These are phyloP conservation scores for Leccinum uliginosum DNA, from an alignment of 768 basidiomycete genomes.

Conservation along the genomic window DNA sequence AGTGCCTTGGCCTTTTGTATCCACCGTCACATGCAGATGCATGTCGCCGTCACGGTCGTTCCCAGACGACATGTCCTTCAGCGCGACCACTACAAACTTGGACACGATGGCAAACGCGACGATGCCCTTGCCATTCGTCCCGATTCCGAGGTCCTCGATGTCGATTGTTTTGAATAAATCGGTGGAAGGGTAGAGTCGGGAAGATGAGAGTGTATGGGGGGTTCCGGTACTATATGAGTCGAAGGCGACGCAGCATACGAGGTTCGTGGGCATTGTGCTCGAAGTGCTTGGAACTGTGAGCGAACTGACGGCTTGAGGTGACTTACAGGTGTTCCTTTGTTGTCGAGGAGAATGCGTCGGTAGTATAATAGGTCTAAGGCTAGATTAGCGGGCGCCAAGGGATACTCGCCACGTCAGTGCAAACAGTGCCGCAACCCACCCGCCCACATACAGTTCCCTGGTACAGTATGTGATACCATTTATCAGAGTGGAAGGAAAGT, in stretches of 20 bases:
- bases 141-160: slow-evolving; percentile 85
- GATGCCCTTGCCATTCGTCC: slow-evolving; percentile 83
- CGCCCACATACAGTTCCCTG: slow-evolving; percentile 66
- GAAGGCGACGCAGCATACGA: slow-evolving; percentile 89
- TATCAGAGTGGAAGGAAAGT: slow-evolving; percentile 86
- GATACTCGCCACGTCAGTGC: slow-evolving; percentile 63
- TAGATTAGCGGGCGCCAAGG: slow-evolving; percentile 5
- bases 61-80: slow-evolving; percentile 60
- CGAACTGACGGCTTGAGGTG: slow-evolving; percentile 81
- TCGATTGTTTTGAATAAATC: slow-evolving; percentile 72
- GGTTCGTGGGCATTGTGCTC: slow-evolving; percentile 70
- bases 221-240: slow-evolving; percentile 50
- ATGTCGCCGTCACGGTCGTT: slow-evolving; percentile 69
- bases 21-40: slow-evolving; percentile 81
- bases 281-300: slow-evolving; percentile 81
- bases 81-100: slow-evolving; percentile 88
- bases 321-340: slow-evolving; percentile 60
- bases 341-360: slow-evolving; percentile 67
- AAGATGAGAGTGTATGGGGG: slow-evolving; percentile 46
- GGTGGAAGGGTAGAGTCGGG: slow-evolving; percentile 75
- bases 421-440: slow-evolving; percentile 50
- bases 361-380: slow-evolving; percentile 84
- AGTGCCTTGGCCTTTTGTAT: slow-evolving; percentile 78
- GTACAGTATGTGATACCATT: slow-evolving; percentile 73
- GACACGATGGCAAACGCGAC: slow-evolving; percentile 89